Base-by-base conservation (phyloP, 2,329 filamentous ascomycete species). In the Trichoderma harzianum region DNA sequence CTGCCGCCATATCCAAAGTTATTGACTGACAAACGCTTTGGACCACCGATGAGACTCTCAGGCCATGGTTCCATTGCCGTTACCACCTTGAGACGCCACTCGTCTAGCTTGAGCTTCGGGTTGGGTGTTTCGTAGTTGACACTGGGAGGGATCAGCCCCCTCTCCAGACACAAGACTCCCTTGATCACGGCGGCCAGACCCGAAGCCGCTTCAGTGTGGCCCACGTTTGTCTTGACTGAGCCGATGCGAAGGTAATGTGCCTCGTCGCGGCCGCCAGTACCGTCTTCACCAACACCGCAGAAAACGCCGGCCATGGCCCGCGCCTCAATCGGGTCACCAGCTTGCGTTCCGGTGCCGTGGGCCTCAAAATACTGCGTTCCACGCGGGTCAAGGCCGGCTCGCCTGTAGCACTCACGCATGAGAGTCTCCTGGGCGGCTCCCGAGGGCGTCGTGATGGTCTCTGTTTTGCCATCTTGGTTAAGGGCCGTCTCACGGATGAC, bases 271-370 rank as follows among this genome's bases (percentile, higher is more conserved):
- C 79, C 71, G 6, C 71, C 28, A n/a, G 12, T 30, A 3, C 34
- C n/a, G 14, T 55, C 10, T 16, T 24, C 14, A 21, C 65, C 18
- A 1, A 57, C 43, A 7, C 21, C 30, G 21, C 60, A 28, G 21
- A 63, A 53, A 3, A 24, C 34, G 16, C n/a, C n/a, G 1, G 39
- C 63, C 3, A 62, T 30, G 6, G 34, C 60, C 7, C 16, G n/a
- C 7, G 60, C 57, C 21, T 72, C 71, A 10, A 53, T 39, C 14
- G 76, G 73, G 47, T 79, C 78, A 7, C 78, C 78, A 2, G 68
- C 68, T 21, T 79, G 78, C 11, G 87, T 89, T 8, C 86, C 86
- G 6, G 61, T 63, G 2, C 61, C 68, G 24, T 72, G 71, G 16
- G 68, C 69, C n/a, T 72, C 71, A 32, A 72, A 64, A 14, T 70